phyloP scores from a whole-genome alignment of 257 asterid species.

The Gentiana dahurica region DNA sequence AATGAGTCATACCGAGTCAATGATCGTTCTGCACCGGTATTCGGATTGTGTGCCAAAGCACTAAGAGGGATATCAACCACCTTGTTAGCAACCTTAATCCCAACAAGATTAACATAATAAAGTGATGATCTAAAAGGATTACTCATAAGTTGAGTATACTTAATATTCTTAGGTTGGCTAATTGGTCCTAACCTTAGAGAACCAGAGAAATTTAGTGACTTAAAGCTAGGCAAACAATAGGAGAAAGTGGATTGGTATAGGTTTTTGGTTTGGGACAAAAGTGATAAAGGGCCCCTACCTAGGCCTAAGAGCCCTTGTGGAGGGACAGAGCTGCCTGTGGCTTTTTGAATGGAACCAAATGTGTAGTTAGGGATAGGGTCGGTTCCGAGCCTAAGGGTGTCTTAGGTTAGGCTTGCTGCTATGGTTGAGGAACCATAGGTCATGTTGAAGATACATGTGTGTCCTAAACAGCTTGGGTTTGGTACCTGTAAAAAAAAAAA shows the following conservation, averaged over 20 bases:
- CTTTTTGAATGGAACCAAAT: constrained; percentile 38
- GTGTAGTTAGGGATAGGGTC: constrained; percentile 34
- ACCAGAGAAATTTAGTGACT: constrained; percentile 36
- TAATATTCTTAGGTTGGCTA: constrained; percentile 45
- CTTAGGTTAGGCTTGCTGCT: constrained; percentile 34
- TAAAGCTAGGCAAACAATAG: constrained; percentile 59
- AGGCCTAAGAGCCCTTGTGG: constrained; percentile 58
- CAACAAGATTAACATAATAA: constrained; percentile 48
- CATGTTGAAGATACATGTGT: constrained; percentile 40
- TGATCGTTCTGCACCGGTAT: constrained; percentile 51
- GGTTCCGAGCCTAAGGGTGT: constrained; percentile 40
- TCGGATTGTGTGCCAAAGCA: constrained; percentile 40
- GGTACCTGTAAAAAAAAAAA: constrained; percentile 27
- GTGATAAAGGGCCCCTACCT: constrained; percentile 61
- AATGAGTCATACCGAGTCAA: constrained; percentile 45
- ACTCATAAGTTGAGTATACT: constrained; percentile 36
- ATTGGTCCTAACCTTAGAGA: constrained; percentile 47
- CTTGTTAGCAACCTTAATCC: constrained; percentile 35
- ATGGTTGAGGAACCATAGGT: constrained; percentile 53
- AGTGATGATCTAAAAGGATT: constrained; percentile 55
- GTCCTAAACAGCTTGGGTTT: constrained; percentile 29
- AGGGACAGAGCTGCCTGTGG: constrained; percentile 43
- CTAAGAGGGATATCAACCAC: constrained; percentile 32
- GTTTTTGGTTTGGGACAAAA: constrained; percentile 31
- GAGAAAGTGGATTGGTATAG: constrained; percentile 55